Evolutionary conservation across 1,284 basidiomycete genomes (phyloP).

Genomic region (Schizopora paradoxa): DNA sequence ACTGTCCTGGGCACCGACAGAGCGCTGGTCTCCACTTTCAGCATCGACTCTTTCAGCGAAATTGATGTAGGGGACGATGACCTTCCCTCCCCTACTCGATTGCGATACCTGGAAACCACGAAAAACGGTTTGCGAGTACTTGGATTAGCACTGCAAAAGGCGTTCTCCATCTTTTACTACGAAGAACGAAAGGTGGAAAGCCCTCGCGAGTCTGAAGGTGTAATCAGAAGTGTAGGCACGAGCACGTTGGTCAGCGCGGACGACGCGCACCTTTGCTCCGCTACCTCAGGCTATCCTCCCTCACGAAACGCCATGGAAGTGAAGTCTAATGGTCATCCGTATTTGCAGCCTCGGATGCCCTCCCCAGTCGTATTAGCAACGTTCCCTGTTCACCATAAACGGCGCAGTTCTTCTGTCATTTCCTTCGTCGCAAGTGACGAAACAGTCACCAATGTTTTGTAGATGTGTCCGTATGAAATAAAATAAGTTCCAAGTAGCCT

Average conservation of each 20-base stretch:
- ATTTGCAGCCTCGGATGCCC: not conserved
- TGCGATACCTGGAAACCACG: too few relatives aligned
- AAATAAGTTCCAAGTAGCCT: too few relatives aligned
- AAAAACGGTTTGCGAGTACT: too few relatives aligned
- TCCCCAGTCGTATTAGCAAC: not conserved
- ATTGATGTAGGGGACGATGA: not conserved
- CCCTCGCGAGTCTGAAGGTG: not conserved
- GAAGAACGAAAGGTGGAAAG: not conserved
- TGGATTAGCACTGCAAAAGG: too few relatives aligned
- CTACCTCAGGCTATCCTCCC: not conserved
- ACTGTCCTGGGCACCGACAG: conserved; percentile 2
- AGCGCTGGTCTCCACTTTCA: conserved; percentile 17
- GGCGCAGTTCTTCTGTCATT: too few relatives aligned
- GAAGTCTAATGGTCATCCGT: not conserved
- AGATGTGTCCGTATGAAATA: too few relatives aligned
- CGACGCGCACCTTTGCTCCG: not conserved
- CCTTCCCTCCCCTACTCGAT: not conserved
- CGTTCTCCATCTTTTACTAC: not conserved
- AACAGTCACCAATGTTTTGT: too few relatives aligned
- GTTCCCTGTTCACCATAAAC: not conserved
- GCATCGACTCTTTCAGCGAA: conserved; percentile 11
- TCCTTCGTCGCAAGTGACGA: too few relatives aligned
- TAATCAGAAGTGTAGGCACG: not conserved
- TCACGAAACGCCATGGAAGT: not conserved
- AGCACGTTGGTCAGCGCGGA: not conserved